phyloP scores from a whole-genome alignment of 176 grass and related monocot species.

The Ensete ventricosum region DNA sequence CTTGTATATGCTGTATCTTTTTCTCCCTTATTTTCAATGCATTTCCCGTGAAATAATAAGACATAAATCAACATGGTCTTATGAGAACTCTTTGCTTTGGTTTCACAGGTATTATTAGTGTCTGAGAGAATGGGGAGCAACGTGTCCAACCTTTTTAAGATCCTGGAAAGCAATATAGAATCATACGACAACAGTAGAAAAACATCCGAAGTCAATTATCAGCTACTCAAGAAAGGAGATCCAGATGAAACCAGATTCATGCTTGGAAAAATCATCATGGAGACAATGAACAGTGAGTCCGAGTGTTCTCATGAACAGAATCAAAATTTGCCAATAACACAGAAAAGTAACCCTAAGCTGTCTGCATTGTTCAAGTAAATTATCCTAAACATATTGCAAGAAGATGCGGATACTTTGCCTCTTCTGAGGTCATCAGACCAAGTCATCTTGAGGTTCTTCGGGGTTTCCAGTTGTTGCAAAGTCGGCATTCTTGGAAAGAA shows the following conservation, averaged over 20 bases:
- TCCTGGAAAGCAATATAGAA: slow-evolving; percentile 29
- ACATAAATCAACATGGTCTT: background rate
- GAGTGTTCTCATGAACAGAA: background rate
- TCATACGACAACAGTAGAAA: slow-evolving; percentile 30
- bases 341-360: background rate
- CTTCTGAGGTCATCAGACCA: background rate
- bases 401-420: background rate
- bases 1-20: background rate
- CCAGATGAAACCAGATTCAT: slow-evolving; percentile 51
- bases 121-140: slow-evolving; percentile 31
- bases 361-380: slow-evolving; percentile 10
- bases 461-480: background rate
- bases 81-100: slow-evolving; percentile 1
- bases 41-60: background rate
- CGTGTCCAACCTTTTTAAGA: slow-evolving; percentile 41
- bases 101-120: slow-evolving; percentile 43
- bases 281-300: slow-evolving; percentile 24
- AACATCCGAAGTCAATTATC: slow-evolving; percentile 45
- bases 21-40: background rate
- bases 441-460: background rate
- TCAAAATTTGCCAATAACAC: background rate
- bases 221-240: slow-evolving; percentile 44
- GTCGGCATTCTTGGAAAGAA: no score
- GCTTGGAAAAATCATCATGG: slow-evolving; percentile 68
- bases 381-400: no score